These are phyloP conservation scores for Aspergillus sclerotioniger DNA, from an alignment of 495 filamentous ascomycete species.

Conservation along the genomic window DNA sequence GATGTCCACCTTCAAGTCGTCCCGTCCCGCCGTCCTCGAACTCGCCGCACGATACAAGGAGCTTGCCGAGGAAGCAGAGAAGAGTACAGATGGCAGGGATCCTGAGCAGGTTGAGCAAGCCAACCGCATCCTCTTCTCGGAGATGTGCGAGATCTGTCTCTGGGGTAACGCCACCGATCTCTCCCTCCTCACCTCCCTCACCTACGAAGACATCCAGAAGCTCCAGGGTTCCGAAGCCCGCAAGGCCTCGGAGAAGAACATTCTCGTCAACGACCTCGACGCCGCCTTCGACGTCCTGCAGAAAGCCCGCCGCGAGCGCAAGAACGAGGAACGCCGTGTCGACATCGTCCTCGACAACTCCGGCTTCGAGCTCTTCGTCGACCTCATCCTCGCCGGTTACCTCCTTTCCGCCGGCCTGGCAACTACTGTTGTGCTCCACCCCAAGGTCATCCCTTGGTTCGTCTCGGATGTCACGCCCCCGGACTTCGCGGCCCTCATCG, in stretches of 20 bases:
- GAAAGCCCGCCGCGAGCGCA: constrained; percentile 56
- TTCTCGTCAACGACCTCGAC: constrained; percentile 78
- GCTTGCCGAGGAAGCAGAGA: constrained; percentile 55
- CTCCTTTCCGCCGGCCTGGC: constrained; percentile 78
- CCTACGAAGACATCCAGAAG: constrained; percentile 95
- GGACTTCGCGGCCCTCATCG: constrained; percentile 79
- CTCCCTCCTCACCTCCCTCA: constrained; percentile 82
- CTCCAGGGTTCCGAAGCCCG: constrained; percentile 85
- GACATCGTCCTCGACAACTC: constrained; percentile 96
- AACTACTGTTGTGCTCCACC: constrained; percentile 83
- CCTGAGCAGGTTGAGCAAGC: constrained; percentile 60
- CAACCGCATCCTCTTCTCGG: constrained; percentile 75
- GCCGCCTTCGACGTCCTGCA: constrained; percentile 69
- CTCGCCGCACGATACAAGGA: constrained; percentile 74
- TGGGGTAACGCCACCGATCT: constrained; percentile 98
- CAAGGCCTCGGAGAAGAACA: constrained; percentile 81
- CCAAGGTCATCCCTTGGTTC: constrained; percentile 95
- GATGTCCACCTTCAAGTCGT: constrained; percentile 88
- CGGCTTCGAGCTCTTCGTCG: constrained; percentile 94
- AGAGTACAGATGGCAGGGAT: constrained; percentile 35
- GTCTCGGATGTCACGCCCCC: constrained; percentile 87
- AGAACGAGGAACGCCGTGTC: constrained; percentile 60
- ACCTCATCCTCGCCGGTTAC: constrained; percentile 87
- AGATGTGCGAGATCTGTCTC: constrained; percentile 95
- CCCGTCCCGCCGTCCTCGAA: constrained; percentile 86